Percentiles rank a stretch among this genome's conserved stretches.
These are phyloP conservation scores for Fusarium nanum DNA, from an alignment of 2,329 filamentous ascomycete species.

Conservation along the genomic window DNA sequence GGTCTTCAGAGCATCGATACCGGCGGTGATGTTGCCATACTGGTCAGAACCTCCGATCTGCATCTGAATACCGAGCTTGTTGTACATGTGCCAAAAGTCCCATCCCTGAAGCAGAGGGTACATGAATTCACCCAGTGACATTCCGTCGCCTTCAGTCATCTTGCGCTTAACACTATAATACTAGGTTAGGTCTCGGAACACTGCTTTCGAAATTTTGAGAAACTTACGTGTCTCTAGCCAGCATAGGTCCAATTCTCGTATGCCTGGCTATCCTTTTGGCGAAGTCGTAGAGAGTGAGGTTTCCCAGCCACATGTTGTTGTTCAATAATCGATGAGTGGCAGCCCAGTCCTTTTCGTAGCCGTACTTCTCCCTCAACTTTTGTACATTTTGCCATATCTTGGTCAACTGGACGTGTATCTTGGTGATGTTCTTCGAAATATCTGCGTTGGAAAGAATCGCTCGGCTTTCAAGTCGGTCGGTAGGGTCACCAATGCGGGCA, in stretches of 20 bases:
- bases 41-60: conserved; percentile 97
- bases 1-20: conserved; percentile 85
- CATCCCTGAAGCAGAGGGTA: conserved; percentile 95
- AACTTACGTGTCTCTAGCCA: conserved; percentile 86
- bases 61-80: conserved; percentile 74
- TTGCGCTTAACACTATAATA: conserved; percentile 75
- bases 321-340: conserved; percentile 78
- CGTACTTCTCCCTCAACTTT: conserved; percentile 70
- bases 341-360: conserved; percentile 70
- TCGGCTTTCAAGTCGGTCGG: conserved; percentile 72
- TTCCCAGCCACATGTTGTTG: conserved; percentile 87
- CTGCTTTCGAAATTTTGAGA: too few species aligned
- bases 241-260: conserved; percentile 85
- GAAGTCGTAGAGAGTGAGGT: conserved; percentile 77
- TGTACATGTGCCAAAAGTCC: conserved; percentile 94
- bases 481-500: conserved; percentile 82
- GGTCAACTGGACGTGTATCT: conserved; percentile 76
- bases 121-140: conserved; percentile 92
- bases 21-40: conserved; percentile 94
- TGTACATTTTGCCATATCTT: conserved; percentile 82
- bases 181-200: conserved; percentile 35
- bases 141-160: conserved; percentile 86
- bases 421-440: conserved; percentile 72
- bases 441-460: conserved; percentile 63
- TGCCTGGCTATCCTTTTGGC: conserved; percentile 77